Percentiles rank a stretch among this genome's conserved stretches.
Conservation (phyloP, 2,329 filamentous ascomycete species). For the Chlorencoelia australis region DNA sequence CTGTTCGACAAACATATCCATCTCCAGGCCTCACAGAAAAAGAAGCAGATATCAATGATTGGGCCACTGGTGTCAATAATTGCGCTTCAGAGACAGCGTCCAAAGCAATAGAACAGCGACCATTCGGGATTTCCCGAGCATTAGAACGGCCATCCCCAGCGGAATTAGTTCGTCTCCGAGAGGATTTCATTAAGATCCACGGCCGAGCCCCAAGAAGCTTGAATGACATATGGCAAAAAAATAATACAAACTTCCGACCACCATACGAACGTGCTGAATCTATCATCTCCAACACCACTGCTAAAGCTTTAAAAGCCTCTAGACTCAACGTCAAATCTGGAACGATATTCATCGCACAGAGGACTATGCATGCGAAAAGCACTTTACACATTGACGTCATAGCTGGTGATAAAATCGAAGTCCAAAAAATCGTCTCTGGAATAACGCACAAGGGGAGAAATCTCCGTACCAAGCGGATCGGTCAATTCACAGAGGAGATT, state of each 20-base stretch:
- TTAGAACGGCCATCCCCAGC: neutral
- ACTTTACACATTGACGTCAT: too few relatives aligned
- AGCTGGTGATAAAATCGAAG: slow-evolving; percentile 15
- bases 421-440: slow-evolving; percentile 17
- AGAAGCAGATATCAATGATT: slow-evolving; percentile 12
- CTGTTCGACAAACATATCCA: too few relatives aligned
- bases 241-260: slow-evolving; percentile 12
- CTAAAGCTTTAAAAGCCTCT: too few relatives aligned
- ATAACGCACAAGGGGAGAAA: slow-evolving; percentile 13
- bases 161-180: slow-evolving; percentile 4
- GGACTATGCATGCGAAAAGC: too few relatives aligned
- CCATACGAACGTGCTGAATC: slow-evolving; percentile 11
- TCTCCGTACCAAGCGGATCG: slow-evolving; percentile 6
- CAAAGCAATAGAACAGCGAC: neutral
- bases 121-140: neutral
- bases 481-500: slow-evolving; percentile 14
- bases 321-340: too few relatives aligned
- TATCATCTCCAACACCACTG: slow-evolving; percentile 7
- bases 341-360: too few relatives aligned
- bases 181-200: slow-evolving; percentile 11
- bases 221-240: slow-evolving; percentile 18
- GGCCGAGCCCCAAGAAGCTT: slow-evolving; percentile 10
- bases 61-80: slow-evolving; percentile 11
- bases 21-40: too few relatives aligned
- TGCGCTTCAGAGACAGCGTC: neutral